A percentile compares a stretch with the other conserved stretches of the same genome.
Evolutionary conservation across 2,329 filamentous ascomycete genomes (phyloP).

Genomic region (Penicillium palitans): DNA sequence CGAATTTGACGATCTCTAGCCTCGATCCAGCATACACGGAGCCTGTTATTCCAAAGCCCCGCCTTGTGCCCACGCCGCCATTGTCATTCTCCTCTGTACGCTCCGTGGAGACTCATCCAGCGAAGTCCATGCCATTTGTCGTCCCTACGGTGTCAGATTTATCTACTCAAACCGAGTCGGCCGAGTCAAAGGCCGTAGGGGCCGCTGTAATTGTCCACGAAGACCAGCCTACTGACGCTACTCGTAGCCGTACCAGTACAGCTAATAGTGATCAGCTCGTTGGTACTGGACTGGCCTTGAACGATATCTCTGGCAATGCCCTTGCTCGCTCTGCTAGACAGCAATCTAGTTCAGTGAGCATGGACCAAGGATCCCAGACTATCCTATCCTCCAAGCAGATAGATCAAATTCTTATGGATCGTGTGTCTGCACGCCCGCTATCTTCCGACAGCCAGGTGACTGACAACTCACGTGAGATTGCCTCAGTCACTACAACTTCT

Average conservation of each 20-base stretch:
- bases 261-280: constrained; percentile 28
- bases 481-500: constrained; percentile 13
- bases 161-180: constrained; percentile 27
- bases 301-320: constrained; percentile 63
- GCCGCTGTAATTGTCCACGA: constrained; percentile 59
- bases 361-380: constrained; percentile 79
- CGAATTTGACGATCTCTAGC: constrained; percentile 32
- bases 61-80: constrained; percentile 22
- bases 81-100: constrained; percentile 46
- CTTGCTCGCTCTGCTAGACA: constrained; percentile 29
- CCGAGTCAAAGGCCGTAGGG: constrained; percentile 22
- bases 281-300: constrained; percentile 54
- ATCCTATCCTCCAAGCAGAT: constrained; percentile 78
- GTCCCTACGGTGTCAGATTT: constrained; percentile 21
- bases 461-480: constrained; percentile 27
- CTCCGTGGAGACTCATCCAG: constrained; percentile 50
- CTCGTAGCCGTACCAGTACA: constrained; percentile 34
- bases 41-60: constrained; percentile 31
- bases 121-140: constrained; percentile 37
- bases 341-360: constrained; percentile 46
- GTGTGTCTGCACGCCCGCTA: constrained; percentile 39
- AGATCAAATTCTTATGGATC: constrained; percentile 69
- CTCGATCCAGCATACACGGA: constrained; percentile 32
- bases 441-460: constrained; percentile 35
- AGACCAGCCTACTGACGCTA: constrained; percentile 62